Evolutionary conservation across 371 early-diverging fungal species (phyloP), one percentile per base, ranked within the genome.

Genomic region (Mortierella sp.): DNA sequence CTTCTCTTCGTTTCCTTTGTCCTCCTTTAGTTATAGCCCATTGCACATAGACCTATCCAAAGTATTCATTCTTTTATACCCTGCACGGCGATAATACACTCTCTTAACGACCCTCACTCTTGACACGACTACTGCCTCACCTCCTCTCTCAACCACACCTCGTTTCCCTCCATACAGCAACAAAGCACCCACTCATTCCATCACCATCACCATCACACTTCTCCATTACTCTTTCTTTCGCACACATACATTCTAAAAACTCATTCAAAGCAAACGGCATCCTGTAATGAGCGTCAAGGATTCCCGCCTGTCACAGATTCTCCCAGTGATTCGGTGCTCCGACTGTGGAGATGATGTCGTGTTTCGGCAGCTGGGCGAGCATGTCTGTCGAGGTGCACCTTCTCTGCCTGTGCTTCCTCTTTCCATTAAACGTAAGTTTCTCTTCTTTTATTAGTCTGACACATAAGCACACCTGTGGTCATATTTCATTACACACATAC

Each of bases 301-400:
- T 14, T 80, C 90, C 24, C 92, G 94, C 75, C 91, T 93, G 38
- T 93, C 93, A 16, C 93, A 94, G 80, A 82, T 94, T 48, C 77
- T 94, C 52, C 92, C 93, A 8, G 89, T 92, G 31, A 90, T 94
- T 31, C 92, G 89, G 75, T 94, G 94, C 80, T 91, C 92, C 58
- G 92, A 93, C 79, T 94, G 94, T 88, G 94, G 93, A 48, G 80
- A 89, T 75, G 91, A 91, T 75, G 91, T 94, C 44, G 90, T 90
- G 71, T 91, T 93, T 73, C 91, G 92, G 16, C 87, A 86, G 72
- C 80, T 94, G 57, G 91, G 91, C 55, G 92, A 92, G 60, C 94
- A 94, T 79, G 82, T 91, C 21, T 94, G 94, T 72, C 83, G 91
- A 14, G 90, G 88, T 57, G 90, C 90, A 72, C 94, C 93, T 26